Evolutionary conservation across 768 basidiomycete genomes (phyloP), one percentile per base, ranked within the genome.

Genomic region (Pholiota conissans): DNA sequence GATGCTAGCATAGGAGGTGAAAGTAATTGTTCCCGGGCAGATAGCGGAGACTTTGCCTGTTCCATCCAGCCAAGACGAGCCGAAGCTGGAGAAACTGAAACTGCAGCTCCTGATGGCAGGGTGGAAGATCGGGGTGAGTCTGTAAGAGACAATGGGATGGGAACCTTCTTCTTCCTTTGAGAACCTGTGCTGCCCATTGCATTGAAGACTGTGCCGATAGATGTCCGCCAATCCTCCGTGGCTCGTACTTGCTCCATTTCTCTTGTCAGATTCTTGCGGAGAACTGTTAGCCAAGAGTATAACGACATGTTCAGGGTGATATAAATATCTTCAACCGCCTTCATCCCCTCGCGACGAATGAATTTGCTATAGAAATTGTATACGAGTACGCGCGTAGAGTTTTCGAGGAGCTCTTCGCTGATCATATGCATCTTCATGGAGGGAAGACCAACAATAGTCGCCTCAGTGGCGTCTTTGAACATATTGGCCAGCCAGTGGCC

Each of bases 241-340:
- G 80, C 79, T 60, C 83, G 81, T 1, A 83, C 85, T 65, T 90
- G 88, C 22, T 90, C 89, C 82, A 93, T 83, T 67, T 93, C 92
- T 54, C 87, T 76, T 13, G 85, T 77, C 63, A 92, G 73, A 58
- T 84, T 90, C 70, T 90, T 92, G 56, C 89, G 84, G 37, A 92
- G 78, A 22, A 87, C 71, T 1, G 89, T 90, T 45, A 93, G 80
- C 90, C 90, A 92, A 8, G 89, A 83, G 65, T 93, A 93, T 1
- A 93, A 75, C 0, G 87, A 81, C 65, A 92, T 84, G 73, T 94
- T 93, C 61, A 94, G 77, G 3, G 90, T 88, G 71, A 94, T 91
- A 70, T 88, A 93, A 54, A 94, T 91, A 62, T 91, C 89, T 62
- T 91, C 87, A 28, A 80, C 76, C 49, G 84, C 81, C 62, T 77